Evolutionary conservation across 108 stramenopile genomes (phyloP).

Genomic region (Nitzschia sp.): DNA sequence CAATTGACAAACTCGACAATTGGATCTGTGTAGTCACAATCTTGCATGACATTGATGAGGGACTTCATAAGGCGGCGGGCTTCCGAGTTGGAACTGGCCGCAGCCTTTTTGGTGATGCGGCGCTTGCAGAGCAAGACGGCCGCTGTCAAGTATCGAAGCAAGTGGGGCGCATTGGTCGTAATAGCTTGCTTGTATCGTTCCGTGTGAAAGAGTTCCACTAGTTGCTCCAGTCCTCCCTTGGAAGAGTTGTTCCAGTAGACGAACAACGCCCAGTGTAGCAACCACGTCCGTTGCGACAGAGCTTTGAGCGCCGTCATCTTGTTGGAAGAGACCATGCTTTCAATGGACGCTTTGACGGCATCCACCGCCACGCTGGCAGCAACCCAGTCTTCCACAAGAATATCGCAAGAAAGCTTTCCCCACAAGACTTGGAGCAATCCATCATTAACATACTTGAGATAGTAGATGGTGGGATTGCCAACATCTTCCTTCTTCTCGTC

Average conservation of each 20-base stretch:
- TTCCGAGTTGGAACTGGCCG: constrained; percentile 54
- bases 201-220: constrained; percentile 85
- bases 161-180: constrained; percentile 97
- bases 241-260: constrained; percentile 96
- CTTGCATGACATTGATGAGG: constrained; percentile 90
- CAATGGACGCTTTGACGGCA: constrained; percentile 85
- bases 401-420: constrained; percentile 91
- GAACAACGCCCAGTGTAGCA: constrained; percentile 98
- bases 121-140: constrained; percentile 95
- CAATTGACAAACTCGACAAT: constrained; percentile 97
- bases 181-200: constrained; percentile 97
- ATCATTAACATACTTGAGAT: constrained; percentile 66
- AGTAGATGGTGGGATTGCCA: constrained; percentile 83
- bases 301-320: constrained; percentile 80
- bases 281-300: constrained; percentile 96
- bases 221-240: constrained; percentile 80
- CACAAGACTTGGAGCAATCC: constrained; percentile 84
- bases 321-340: constrained; percentile 61
- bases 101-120: constrained; percentile 79
- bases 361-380: constrained; percentile 80
- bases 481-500: constrained; percentile 47
- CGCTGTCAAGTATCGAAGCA: constrained; percentile 96
- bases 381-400: constrained; percentile 92
- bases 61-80: constrained; percentile 78
- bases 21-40: constrained; percentile 95